These are phyloP conservation scores for Firmiana major DNA, from an alignment of 345 rosid species.

Conservation along the genomic window DNA sequence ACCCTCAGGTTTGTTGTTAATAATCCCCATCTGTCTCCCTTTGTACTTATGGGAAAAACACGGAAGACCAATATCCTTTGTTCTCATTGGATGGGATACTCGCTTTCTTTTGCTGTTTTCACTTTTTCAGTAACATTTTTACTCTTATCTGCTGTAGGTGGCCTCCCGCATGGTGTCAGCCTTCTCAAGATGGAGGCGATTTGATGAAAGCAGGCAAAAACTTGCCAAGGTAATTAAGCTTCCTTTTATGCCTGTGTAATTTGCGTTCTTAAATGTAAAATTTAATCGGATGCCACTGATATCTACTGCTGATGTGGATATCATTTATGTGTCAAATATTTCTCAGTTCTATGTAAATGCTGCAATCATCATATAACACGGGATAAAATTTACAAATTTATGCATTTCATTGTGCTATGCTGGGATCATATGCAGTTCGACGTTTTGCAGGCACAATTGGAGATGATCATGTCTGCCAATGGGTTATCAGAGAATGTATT, in stretches of 20 bases:
- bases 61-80: background rate
- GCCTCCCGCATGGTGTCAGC: constrained; percentile 96
- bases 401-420: background rate
- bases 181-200: constrained; percentile 97
- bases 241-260: background rate
- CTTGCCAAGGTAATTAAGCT: constrained; percentile 66
- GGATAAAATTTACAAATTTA: background rate
- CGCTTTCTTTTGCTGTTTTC: background rate
- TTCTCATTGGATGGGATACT: background rate
- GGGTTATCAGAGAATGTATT: constrained; percentile 93
- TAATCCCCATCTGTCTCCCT: background rate
- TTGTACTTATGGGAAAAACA: background rate
- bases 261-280: background rate
- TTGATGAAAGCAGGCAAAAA: constrained; percentile 72
- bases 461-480: constrained; percentile 83
- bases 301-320: too few relatives aligned
- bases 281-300: background rate
- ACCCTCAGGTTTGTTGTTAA: constrained; percentile 69
- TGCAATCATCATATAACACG: background rate
- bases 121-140: background rate
- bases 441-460: constrained; percentile 75
- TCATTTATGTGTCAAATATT: too few relatives aligned
- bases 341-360: background rate
- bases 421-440: too few relatives aligned
- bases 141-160: constrained; percentile 40